Conservation (phyloP, 2,329 filamentous ascomycete species). For the Botrytis hyacinthi region DNA sequence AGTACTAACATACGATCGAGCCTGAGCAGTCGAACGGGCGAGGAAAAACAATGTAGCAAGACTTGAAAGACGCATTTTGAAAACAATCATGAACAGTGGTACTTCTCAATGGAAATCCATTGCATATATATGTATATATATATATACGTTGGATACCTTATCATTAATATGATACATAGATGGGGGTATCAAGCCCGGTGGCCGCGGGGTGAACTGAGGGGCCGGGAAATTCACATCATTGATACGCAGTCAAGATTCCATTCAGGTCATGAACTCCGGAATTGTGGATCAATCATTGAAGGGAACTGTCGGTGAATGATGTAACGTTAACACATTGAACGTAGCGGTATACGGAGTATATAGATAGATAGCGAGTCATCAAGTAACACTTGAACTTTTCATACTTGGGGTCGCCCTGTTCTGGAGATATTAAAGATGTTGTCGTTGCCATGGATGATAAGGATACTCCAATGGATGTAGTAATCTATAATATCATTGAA, state of each 20-base stretch:
- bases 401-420: not conserved
- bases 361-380: not conserved
- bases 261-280: constrained; percentile 5
- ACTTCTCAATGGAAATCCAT: no score
- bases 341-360: not conserved
- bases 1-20: constrained; percentile 25
- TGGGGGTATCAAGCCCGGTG: not conserved
- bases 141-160: not conserved
- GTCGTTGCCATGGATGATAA: not conserved
- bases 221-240: not conserved
- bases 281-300: not conserved
- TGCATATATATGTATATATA: not conserved
- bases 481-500: not conserved
- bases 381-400: not conserved
- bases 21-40: not conserved
- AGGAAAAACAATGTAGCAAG: constrained; percentile 1
- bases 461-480: not conserved
- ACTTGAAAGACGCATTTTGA: not conserved
- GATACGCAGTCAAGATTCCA: not conserved
- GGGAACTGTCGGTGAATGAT: constrained; percentile 1
- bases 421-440: not conserved
- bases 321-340: not conserved
- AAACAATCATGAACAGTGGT: not conserved
- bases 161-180: not conserved
- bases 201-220: not conserved